Evolutionary conservation across 805 yeast genomes (phyloP).

Genomic region (Saccharomycopsis capsularis): DNA sequence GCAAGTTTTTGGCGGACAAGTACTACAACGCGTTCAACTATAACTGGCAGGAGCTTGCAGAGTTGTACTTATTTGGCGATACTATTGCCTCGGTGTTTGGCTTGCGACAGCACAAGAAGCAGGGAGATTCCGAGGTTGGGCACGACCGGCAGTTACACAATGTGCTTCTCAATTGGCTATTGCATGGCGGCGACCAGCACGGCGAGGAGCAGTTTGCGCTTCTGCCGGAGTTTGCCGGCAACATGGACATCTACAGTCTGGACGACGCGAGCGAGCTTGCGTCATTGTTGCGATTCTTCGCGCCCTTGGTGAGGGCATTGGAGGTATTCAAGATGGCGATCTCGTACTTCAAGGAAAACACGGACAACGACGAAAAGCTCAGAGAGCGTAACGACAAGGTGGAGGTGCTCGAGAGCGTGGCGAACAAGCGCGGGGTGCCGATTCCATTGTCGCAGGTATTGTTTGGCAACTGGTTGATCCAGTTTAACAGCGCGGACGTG

Average conservation of each 20-base stretch:
- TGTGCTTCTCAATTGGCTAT: conserved; percentile 16
- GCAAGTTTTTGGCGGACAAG: conserved; percentile 10
- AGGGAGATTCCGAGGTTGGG: not conserved
- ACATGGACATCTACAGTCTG: conserved; percentile 5
- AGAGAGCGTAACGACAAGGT: conserved; percentile 1
- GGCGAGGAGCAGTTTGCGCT: conserved; percentile 15
- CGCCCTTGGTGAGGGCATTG: conserved; percentile 11
- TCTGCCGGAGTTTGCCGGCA: not conserved
- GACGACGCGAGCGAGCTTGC: conserved; percentile 5
- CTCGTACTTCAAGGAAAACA: conserved; percentile 17
- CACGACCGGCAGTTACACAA: conserved; percentile 1
- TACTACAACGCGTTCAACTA: conserved; percentile 19
- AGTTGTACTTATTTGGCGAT: conserved; percentile 19
- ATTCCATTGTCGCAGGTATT: conserved; percentile 21
- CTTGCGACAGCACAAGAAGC: too few species aligned
- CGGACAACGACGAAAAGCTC: conserved; percentile 10
- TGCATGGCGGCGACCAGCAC: conserved; percentile 16
- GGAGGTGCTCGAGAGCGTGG: conserved; percentile 8
- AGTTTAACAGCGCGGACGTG: conserved; percentile 10
- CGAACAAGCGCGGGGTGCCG: conserved; percentile 17
- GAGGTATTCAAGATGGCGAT: conserved; percentile 16
- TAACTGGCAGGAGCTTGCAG: conserved; percentile 18
- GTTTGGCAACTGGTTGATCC: conserved; percentile 20
- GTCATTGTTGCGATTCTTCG: conserved; percentile 6
- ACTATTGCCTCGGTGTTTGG: conserved; percentile 4